phyloP scores from a whole-genome alignment of 805 yeast species.

The Wickerhamiella alocasiicola region DNA sequence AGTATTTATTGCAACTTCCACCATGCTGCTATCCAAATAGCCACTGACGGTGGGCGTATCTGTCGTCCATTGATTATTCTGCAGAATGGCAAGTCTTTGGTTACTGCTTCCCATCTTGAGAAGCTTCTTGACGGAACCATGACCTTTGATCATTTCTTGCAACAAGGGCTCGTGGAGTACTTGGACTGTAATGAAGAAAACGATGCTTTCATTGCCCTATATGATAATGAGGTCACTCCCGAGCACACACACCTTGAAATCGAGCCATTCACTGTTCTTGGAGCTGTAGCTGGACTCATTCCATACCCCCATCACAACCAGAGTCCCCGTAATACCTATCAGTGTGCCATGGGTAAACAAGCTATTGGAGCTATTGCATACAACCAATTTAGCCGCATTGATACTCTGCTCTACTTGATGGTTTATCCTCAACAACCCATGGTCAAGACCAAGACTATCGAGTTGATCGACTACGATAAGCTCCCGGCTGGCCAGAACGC shows the following conservation, averaged over 20 bases:
- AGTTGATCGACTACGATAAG: constrained; percentile 87
- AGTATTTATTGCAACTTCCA: constrained; percentile 83
- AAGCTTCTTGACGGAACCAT: constrained; percentile 54
- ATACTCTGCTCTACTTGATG: constrained; percentile 84
- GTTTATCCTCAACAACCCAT: constrained; percentile 99
- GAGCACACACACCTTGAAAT: constrained; percentile 82
- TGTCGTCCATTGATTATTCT: constrained; percentile 94
- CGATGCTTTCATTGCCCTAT: constrained; percentile 82
- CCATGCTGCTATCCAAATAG: constrained; percentile 89
- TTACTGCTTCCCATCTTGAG: constrained; percentile 55
- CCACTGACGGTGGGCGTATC: constrained; percentile 97
- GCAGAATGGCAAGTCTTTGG: constrained; percentile 55
- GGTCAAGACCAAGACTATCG: constrained; percentile 97
- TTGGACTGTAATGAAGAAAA: constrained; percentile 96
- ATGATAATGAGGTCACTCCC: constrained; percentile 50
- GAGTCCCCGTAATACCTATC: constrained; percentile 85
- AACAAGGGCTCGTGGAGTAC: constrained; percentile 81
- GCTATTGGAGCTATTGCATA: constrained; percentile 99
- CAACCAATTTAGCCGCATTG: constrained; percentile 91
- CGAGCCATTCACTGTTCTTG: constrained; percentile 85
- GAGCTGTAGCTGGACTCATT: constrained; percentile 86
- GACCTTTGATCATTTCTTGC: constrained; percentile 84
- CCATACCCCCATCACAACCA: constrained; percentile 91
- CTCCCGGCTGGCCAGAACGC: constrained; percentile 99
- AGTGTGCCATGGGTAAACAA: constrained; percentile 96